A percentile compares a stretch with the other conserved stretches of the same genome.
Conservation (phyloP, 345 rosid genomes). For the Aquilaria yunnanensis region DNA sequence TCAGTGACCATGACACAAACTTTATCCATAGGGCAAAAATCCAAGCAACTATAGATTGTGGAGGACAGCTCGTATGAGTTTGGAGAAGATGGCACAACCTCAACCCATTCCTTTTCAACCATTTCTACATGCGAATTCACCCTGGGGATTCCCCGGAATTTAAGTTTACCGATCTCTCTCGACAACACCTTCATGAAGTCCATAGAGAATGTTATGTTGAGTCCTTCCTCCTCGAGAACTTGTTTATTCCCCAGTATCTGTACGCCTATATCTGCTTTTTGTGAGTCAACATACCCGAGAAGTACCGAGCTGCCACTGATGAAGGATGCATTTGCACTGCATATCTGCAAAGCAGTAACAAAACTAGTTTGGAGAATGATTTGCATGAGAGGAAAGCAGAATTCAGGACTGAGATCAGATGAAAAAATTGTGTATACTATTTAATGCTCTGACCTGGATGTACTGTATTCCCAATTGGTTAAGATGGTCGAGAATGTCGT, state of each 20-base stretch:
- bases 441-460: conserved; percentile 43
- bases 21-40: conserved; percentile 40
- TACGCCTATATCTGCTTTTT: conserved; percentile 51
- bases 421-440: too few relatives aligned
- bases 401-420: too few relatives aligned
- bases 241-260: conserved; percentile 24
- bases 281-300: conserved; percentile 39
- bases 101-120: conserved; percentile 62
- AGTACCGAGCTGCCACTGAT: conserved; percentile 30
- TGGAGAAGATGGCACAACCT: conserved; percentile 42
- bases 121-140: conserved; percentile 42
- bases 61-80: conserved; percentile 57
- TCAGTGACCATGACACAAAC: conserved; percentile 51
- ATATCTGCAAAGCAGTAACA: conserved; percentile 37
- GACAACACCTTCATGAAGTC: conserved; percentile 35
- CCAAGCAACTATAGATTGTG: conserved; percentile 45
- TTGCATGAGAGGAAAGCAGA: too few relatives aligned
- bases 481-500: conserved; percentile 43
- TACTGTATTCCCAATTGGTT: conserved; percentile 49
- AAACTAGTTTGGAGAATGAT: not conserved
- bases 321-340: conserved; percentile 15
- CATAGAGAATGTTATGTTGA: conserved; percentile 41
- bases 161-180: conserved; percentile 32
- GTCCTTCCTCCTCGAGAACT: conserved; percentile 28
- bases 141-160: conserved; percentile 34